Base-by-base conservation (phyloP, 257 asterid species). In the Verbascum thapsus region DNA sequence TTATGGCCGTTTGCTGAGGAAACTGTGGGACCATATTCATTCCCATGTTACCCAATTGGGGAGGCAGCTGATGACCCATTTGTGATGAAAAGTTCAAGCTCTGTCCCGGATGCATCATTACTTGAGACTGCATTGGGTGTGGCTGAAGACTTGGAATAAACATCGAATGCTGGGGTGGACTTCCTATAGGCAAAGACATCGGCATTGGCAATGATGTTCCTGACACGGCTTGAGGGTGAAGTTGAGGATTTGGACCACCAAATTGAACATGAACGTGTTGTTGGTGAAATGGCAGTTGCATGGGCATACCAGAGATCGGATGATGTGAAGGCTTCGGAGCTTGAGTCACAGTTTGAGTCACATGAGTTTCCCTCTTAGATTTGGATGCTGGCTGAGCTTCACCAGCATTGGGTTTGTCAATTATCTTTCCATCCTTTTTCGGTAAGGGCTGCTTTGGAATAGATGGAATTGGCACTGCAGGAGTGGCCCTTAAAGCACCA, bases 51-150 rank as follows among this genome's bases (percentile, higher is more conserved):
- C 95, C 84, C 81, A 87, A 55, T 52, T 83, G 97, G 8, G 85
- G 77, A 58, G 85, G 67, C 52, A 82, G 64, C 74, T 72, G 97
- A 43, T 81, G 81, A 51, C 82, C 83, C 83, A 90, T 77, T 69
- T 75, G 91, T 48, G 95, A 59, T 37, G 95, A 58, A 75, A 81
- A 87, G 68, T 72, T 75, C 72, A 85, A 63, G 67, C 78, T 70
- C 69, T 83, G 97, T 12, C 90, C 88, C 70, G 75, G 96, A 67
- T 85, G 95, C 72, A 87, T 73, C 72, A 89, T 69, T 47, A 91
- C 94, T 63, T 78, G 94, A 23, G 95, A 47, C 73, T 81, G 94
- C 85, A 90, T 68, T 16, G 80, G 87, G 70, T 80, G 95, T 35
- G 86, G 84, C 74, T 68, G 95, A 72, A 80, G 81, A 69, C 87